These are phyloP conservation scores for Stentor coeruleus DNA, from an alignment of 73 alveolate species.

Conservation along the genomic window DNA sequence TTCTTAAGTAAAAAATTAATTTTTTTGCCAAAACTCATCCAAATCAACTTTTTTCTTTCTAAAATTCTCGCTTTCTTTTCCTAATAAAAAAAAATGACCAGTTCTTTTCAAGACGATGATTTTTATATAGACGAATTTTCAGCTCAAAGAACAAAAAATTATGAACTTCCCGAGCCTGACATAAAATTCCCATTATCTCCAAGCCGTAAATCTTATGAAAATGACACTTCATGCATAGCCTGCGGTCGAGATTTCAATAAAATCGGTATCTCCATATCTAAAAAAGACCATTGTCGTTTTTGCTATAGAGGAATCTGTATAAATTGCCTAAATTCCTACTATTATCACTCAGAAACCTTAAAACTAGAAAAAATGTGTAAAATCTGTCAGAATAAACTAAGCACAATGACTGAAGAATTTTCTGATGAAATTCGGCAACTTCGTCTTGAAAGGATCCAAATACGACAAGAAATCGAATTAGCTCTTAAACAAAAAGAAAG, in stretches of 20 bases:
- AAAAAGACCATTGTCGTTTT: neutral
- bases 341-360: neutral
- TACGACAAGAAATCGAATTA: neutral
- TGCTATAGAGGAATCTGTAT: slow-evolving; percentile 14
- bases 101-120: too few relatives aligned
- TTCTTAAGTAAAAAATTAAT: too few relatives aligned
- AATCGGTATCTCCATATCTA: neutral
- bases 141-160: too few relatives aligned
- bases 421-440: too few relatives aligned
- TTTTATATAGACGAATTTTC: too few relatives aligned
- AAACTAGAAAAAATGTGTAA: slow-evolving; percentile 16
- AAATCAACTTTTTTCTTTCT: too few relatives aligned
- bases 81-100: too few relatives aligned
- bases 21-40: too few relatives aligned
- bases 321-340: neutral
- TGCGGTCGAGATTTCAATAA: neutral
- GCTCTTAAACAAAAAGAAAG: neutral
- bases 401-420: neutral
- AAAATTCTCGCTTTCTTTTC: too few relatives aligned
- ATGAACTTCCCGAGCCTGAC: slow-evolving; percentile 2
- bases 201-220: neutral
- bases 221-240: neutral
- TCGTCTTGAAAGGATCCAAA: neutral
- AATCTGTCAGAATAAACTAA: neutral
- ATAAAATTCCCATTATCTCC: neutral